Base-by-base conservation (phyloP, 495 filamentous ascomycete genomes). In the Xylaria bambusicola region DNA sequence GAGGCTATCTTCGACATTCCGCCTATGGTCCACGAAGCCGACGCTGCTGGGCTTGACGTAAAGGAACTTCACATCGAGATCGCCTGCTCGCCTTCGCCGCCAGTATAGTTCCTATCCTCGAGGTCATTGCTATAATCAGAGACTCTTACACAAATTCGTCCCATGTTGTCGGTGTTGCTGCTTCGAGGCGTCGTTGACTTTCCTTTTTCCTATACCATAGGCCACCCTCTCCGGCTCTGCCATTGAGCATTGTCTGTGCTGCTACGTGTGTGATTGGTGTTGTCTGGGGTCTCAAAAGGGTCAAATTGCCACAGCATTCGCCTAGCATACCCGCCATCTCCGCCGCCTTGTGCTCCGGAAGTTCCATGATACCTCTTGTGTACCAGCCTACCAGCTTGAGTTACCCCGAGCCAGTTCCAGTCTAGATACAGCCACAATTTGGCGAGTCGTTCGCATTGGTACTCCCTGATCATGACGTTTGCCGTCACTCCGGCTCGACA, bases 341-440 rank as follows among this genome's bases (percentile, higher is more conserved):
- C 49, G 40, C 31, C 36, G 57, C 23, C 57, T 53, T 47, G 40
- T 60, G 49, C 41, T 40, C 57, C 49, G 40, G 57, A 46, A 33
- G n/a, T 6, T 47, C 57, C 29, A 60, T 53, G 38, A 47, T 53
- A 26, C 29, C 12, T 31, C 57, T 53, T 47, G 57, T 53, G 40
- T 35, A 46, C 33, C 56, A 24, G 13, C 26, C 56, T 49, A 54
- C 60, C 61, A 67, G 65, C 45, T 60, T 58, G 48, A 66, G 66
- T 52, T 55, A 63, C 63, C 60, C 56, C 35, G 56, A 51, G 56
- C 55, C 45, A 49, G 18, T 13, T 58, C 46, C 47, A 26, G 55
- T 23, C 18, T 51, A 51, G 36, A 58, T 40, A 50, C 55, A 31
- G 35, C 46, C n/a, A 40, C 45, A 38, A n/a, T 18, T 46, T 27